phyloP scores from a whole-genome alignment of 257 asterid species.

The Solanum paucissectum region DNA sequence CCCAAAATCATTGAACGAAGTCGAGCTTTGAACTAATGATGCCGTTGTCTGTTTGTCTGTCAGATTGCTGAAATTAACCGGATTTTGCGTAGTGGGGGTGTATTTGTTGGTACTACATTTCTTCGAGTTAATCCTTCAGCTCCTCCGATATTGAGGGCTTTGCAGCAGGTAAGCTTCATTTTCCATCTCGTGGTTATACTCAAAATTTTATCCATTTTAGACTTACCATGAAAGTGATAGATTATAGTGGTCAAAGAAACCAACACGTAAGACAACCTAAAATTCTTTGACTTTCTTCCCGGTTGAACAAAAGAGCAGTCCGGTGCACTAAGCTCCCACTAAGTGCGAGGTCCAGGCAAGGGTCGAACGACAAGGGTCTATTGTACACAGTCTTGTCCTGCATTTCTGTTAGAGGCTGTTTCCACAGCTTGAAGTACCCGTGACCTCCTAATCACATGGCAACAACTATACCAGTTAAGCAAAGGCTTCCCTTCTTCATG shows the following conservation, averaged over 20 bases:
- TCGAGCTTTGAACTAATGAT: not conserved
- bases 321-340: not conserved
- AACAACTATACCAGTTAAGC: not conserved
- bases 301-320: not conserved
- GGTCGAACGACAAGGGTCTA: not conserved
- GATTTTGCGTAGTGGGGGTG: slow-evolving; percentile 72
- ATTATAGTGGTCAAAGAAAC: not conserved
- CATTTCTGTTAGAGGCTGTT: not conserved
- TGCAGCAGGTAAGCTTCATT: slow-evolving; percentile 42
- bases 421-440: not conserved
- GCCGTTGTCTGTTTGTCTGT: slow-evolving; percentile 2
- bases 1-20: not conserved
- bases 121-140: slow-evolving; percentile 64
- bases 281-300: not conserved
- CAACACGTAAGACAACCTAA: not conserved
- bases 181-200: not conserved
- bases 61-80: slow-evolving; percentile 92
- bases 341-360: not conserved
- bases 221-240: not conserved
- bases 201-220: not conserved
- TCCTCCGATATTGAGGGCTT: slow-evolving; percentile 54
- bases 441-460: not conserved
- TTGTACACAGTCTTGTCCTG: not conserved
- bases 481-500: not conserved
- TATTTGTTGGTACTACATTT: slow-evolving; percentile 86